Conservation (phyloP, 148 eudicot genomes). For the Cornus kousa region DNA sequence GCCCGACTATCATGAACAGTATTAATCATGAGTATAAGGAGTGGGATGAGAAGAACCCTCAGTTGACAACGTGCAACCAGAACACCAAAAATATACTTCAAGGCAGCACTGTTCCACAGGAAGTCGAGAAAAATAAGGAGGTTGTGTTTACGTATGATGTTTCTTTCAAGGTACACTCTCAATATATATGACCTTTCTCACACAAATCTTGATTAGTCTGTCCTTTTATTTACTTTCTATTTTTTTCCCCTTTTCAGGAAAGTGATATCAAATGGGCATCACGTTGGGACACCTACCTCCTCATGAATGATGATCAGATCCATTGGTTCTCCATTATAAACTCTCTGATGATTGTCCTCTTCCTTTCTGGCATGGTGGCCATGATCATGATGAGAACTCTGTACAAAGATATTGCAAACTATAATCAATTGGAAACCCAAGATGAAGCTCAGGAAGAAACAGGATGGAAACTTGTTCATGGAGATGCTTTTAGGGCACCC, state of each 20-base stretch:
- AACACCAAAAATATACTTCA: slow-evolving; percentile 44
- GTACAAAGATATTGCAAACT: slow-evolving; percentile 41
- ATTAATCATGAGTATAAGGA: slow-evolving; percentile 57
- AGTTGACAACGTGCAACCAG: slow-evolving; percentile 51
- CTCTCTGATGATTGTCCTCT: slow-evolving; percentile 42
- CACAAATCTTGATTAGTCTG: neutral
- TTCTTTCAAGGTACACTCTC: slow-evolving; percentile 41
- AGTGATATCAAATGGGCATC: slow-evolving; percentile 55
- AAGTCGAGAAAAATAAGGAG: slow-evolving; percentile 49
- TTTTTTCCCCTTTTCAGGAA: slow-evolving; percentile 20
- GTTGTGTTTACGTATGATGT: slow-evolving; percentile 58
- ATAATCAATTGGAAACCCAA: slow-evolving; percentile 37
- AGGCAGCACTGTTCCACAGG: slow-evolving; percentile 48
- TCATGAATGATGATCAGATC: slow-evolving; percentile 48
- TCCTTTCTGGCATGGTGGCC: slow-evolving; percentile 44
- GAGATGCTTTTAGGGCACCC: slow-evolving; percentile 40
- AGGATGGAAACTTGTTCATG: slow-evolving; percentile 44
- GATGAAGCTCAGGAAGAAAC: slow-evolving; percentile 49
- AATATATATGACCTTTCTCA: neutral
- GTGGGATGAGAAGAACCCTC: slow-evolving; percentile 58
- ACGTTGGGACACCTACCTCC: slow-evolving; percentile 52
- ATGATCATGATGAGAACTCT: slow-evolving; percentile 45
- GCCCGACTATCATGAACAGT: slow-evolving; percentile 20
- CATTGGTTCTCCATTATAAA: slow-evolving; percentile 50
- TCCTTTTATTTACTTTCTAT: neutral